Evolutionary conservation across 1,284 basidiomycete genomes (phyloP).

Genomic region (Cutaneotrichosporon cavernicola): DNA sequence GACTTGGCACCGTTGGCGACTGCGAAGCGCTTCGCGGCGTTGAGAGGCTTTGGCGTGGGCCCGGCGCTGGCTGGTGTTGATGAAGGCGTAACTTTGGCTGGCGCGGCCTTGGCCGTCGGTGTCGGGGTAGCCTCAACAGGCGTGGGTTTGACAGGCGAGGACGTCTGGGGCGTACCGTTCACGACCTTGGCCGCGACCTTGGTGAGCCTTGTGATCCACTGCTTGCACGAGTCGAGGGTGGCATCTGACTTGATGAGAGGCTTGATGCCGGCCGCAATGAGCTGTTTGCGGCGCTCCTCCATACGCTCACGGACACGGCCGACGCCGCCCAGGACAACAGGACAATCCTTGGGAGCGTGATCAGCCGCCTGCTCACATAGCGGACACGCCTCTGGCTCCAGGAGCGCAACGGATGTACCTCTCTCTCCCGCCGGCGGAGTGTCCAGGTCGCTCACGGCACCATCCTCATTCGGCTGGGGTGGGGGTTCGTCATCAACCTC

Average conservation of each 20-base stretch:
- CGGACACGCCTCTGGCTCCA: background rate
- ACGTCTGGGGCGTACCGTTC: constrained; percentile 8
- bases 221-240: constrained; percentile 30
- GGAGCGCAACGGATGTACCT: background rate
- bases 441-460: background rate
- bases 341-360: constrained; percentile 41
- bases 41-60: background rate
- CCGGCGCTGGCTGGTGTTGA: background rate
- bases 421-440: background rate
- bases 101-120: background rate
- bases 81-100: background rate
- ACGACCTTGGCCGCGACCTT: constrained; percentile 21
- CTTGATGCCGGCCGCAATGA: background rate
- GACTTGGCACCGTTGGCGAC: background rate
- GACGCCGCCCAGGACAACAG: constrained; percentile 31
- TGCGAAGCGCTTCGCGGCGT: background rate
- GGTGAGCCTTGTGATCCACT: constrained; percentile 34
- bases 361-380: constrained; percentile 5
- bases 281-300: constrained; percentile 16
- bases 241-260: background rate
- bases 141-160: background rate
- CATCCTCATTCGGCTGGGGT: background rate
- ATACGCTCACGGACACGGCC: constrained; percentile 26
- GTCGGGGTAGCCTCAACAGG: background rate
- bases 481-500: background rate